Percentiles rank a stretch among this genome's conserved stretches.
phyloP scores from a whole-genome alignment of 768 basidiomycete genomes.

The Phylloporus sp. region DNA sequence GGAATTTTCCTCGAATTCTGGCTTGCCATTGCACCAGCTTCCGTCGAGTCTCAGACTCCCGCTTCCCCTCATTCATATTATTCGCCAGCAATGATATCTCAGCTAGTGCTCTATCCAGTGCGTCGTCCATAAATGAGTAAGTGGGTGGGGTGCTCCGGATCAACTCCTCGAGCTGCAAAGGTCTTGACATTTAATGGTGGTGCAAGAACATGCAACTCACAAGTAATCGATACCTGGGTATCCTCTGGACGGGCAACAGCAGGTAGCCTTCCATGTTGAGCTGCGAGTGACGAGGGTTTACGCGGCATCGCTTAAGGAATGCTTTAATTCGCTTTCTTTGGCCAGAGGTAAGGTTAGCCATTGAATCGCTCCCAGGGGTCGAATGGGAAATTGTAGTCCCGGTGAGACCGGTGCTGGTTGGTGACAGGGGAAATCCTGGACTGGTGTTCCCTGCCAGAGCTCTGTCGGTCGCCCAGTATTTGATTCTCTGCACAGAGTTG shows the following conservation, averaged over 20 bases:
- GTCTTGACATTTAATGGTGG: not conserved
- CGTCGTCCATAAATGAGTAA: constrained; percentile 71
- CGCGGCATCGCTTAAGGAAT: constrained; percentile 85
- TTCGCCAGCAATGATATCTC: constrained; percentile 88
- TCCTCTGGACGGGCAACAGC: constrained; percentile 90
- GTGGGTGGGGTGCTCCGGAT: constrained; percentile 78
- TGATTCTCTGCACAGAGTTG: constrained; percentile 82
- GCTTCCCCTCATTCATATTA: constrained; percentile 98
- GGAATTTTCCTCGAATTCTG: constrained; percentile 86
- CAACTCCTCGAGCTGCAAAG: constrained; percentile 69
- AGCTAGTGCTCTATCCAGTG: constrained; percentile 76
- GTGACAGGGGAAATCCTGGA: constrained; percentile 38
- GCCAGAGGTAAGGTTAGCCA: constrained; percentile 61
- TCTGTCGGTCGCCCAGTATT: constrained; percentile 73
- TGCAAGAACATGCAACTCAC: constrained; percentile 43
- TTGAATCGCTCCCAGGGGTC: constrained; percentile 35
- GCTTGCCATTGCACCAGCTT: constrained; percentile 90
- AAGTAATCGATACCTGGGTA: constrained; percentile 93
- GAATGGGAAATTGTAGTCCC: constrained; percentile 51
- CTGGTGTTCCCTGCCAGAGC: constrained; percentile 35
- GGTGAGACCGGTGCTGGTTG: constrained; percentile 52
- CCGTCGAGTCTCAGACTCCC: constrained; percentile 87
- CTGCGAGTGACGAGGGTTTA: constrained; percentile 88
- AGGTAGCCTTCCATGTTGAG: constrained; percentile 92
- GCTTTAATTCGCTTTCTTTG: constrained; percentile 86